Base-by-base conservation (phyloP, 2,329 filamentous ascomycete species). In the Aspergillus tubingensis region DNA sequence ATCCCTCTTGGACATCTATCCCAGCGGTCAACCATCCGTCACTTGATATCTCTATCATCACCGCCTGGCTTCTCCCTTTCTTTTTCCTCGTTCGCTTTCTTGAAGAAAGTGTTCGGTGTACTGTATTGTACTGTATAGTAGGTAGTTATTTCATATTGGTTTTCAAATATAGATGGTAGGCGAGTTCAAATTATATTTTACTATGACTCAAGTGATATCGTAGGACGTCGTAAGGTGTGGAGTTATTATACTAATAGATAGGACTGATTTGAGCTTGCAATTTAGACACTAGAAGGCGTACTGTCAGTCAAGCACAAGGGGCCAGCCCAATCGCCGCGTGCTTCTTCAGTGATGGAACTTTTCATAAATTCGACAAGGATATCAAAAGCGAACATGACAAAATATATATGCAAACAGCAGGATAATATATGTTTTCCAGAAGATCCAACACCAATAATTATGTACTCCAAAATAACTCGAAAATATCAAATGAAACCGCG, bases 61-160 rank as follows among this genome's bases (percentile, higher is more conserved):
- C 17, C 25, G 15, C 30, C 48, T 43, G 44, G 23, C 55, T 27
- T 21, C 44, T 57, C 27, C 19, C 44, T 50, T 49, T 49, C 25
- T 44, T 3, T 23, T 53, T 11, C 38, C 43, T 23, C 59, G 49
- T 47, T 58, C 54, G 59, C 43, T 36, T 36, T 57, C 52, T 56
- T 48, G 25, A 30, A 39, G 49, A 59, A 58, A 54, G 59, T 59
- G 41, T 61, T 55, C 43, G 36, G 62, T 67, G 62, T 67, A 67
- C 52, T 67, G 62, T 67, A 67, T 52, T 69, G 65, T 68, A 67
- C 30, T 54, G 32, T 36, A 71, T 69, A 70, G 64, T 71, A 71
- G 62, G 62, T 66, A 57, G 58, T 63, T 25, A 58, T 60, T 50
- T 57, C 49, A 36, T 19, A 32, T 36, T 49, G 47, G 25, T 7